phyloP scores from a whole-genome alignment of 768 basidiomycete species.

The Podaxis pistillaris region DNA sequence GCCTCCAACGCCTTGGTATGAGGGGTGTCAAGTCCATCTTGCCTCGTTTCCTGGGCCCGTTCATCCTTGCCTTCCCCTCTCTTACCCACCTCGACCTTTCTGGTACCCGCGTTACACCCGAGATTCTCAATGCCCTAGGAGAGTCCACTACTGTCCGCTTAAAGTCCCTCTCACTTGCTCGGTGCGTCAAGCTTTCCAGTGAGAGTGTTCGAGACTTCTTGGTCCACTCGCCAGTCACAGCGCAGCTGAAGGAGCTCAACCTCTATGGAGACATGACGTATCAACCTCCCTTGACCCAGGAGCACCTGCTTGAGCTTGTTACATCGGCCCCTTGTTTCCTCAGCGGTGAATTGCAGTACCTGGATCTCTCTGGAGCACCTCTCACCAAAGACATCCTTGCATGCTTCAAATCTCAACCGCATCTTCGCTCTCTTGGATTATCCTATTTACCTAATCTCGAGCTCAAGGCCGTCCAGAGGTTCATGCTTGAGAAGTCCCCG shows the following conservation, averaged over 20 bases:
- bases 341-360: constrained; percentile 72
- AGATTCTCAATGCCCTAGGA: constrained; percentile 68
- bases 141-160: constrained; percentile 65
- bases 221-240: constrained; percentile 61
- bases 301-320: constrained; percentile 68
- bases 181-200: constrained; percentile 83
- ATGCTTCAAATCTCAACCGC: constrained; percentile 60
- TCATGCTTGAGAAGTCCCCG: constrained; percentile 64
- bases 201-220: constrained; percentile 76
- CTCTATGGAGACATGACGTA: constrained; percentile 90
- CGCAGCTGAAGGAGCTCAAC: constrained; percentile 70
- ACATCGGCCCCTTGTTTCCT: constrained; percentile 76
- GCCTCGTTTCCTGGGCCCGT: constrained; percentile 63
- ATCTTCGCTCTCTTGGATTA: constrained; percentile 84
- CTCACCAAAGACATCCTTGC: constrained; percentile 58
- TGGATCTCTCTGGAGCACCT: constrained; percentile 87
- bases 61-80: constrained; percentile 79
- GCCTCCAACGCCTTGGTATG: constrained; percentile 74
- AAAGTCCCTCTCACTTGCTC: constrained; percentile 76
- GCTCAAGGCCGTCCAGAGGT: constrained; percentile 62
- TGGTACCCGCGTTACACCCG: constrained; percentile 77
- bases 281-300: constrained; percentile 62
- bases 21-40: constrained; percentile 80
- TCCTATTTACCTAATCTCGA: constrained; percentile 78
- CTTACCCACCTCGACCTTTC: constrained; percentile 92